Evolutionary conservation across 2,329 filamentous ascomycete species (phyloP), one percentile per base, ranked within the genome.

Genomic region (Aspergillus novoparasiticus): DNA sequence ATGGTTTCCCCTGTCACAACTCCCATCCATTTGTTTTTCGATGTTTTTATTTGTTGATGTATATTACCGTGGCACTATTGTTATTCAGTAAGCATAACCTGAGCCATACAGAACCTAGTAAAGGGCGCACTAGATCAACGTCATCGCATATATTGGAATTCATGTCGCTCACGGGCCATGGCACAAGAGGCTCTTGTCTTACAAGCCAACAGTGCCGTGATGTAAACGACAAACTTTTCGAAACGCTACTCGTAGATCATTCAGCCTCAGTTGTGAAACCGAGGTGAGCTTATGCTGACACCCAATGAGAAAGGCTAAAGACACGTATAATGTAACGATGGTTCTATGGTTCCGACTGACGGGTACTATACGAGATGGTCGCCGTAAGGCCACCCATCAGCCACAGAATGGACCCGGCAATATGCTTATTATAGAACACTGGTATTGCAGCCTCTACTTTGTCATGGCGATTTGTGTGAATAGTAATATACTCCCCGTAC

Each of bases 81-180:
- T 6, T 39, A 19, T 39, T 14, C 16, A 39, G 16, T 23, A 23
- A 23, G 2, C 36, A 19, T 6, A 2, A 19, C 2, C 3, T 19
- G 3, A 39, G 36, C 36, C 16, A 6, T 3, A 19, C 36, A 3
- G 16, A 19, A 3, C 2, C 14, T 9, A 9, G 36, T 19, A 41
- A 41, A 5, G 1, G 26, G 1, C 16, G 16, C 36, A 0, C 8
- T 9, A 19, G 16, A 19, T 8, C 6, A 41, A 8, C 36, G 3
- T 19, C 0, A 3, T 9, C 16, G 4, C 16, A n/a, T 41, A 2
- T 2, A n/a, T 9, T 19, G 0, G 34, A 36, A 2, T 5, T 11
- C 10, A 11, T 39, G 34, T 5, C 0, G 2, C 34, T 6, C 12
- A 16, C 0, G 4, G 2, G 34, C 14, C 14, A 39, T 41, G 6